Percentiles rank a stretch among this genome's conserved stretches.
Evolutionary conservation across 495 filamentous ascomycete species (phyloP).

Genomic region (Xylaria castorea): DNA sequence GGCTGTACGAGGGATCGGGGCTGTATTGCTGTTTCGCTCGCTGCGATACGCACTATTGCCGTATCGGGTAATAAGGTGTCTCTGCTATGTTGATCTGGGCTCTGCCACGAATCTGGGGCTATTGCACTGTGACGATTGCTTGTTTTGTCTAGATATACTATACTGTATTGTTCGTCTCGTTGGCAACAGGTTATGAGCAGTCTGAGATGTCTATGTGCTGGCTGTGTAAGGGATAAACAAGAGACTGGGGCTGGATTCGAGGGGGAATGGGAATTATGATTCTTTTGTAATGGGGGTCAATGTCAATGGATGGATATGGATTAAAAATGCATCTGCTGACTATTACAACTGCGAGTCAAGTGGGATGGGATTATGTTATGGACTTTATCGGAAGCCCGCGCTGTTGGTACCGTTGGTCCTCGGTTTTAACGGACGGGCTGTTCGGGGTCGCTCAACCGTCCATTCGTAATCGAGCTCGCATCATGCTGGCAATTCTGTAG

Average conservation of each 20-base stretch:
- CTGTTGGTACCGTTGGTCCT: neutral
- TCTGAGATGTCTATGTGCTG: slow-evolving; percentile 8
- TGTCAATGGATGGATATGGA: slow-evolving; percentile 28
- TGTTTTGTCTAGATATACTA: slow-evolving; percentile 13
- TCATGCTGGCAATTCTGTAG: slow-evolving; percentile 6
- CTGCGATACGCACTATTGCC: slow-evolving; percentile 8
- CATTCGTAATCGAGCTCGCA: slow-evolving; percentile 25
- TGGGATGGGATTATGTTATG: slow-evolving; percentile 6
- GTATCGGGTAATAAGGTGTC: slow-evolving; percentile 24
- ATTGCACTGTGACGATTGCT: slow-evolving; percentile 23
- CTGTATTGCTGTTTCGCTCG: slow-evolving; percentile 7
- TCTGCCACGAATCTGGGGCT: slow-evolving; percentile 17
- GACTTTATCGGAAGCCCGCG: slow-evolving; percentile 18
- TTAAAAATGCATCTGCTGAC: slow-evolving; percentile 30
- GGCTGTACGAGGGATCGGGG: slow-evolving; percentile 20
- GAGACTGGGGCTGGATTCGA: slow-evolving; percentile 2
- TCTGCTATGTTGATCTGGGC: slow-evolving; percentile 16
- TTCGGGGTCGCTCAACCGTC: slow-evolving; percentile 13
- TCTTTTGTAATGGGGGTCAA: slow-evolving; percentile 40
- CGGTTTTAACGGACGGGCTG: slow-evolving; percentile 24
- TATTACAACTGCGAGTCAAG: slow-evolving; percentile 7
- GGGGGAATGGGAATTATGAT: slow-evolving; percentile 29
- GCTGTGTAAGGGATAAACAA: slow-evolving; percentile 11
- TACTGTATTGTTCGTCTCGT: neutral
- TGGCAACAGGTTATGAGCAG: neutral